Evolutionary conservation across 768 basidiomycete species (phyloP).

Genomic region (Rhodotorula sphaerocarpa): DNA sequence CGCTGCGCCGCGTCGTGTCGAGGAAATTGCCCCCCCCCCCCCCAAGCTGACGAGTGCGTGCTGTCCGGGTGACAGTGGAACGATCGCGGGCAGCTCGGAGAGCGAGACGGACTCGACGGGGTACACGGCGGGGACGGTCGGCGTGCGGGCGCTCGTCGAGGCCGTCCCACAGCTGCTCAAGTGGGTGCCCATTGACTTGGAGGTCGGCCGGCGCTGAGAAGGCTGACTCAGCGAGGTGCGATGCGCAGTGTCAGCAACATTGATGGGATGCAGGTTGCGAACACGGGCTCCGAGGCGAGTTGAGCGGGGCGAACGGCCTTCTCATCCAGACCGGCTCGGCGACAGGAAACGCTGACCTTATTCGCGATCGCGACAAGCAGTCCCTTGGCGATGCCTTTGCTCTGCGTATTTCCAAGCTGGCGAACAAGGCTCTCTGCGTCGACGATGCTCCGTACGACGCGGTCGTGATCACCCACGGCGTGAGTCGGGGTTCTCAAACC

Average conservation of each 20-base stretch:
- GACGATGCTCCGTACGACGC: constrained; percentile 37
- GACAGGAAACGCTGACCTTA: no score
- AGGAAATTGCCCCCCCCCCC: no score
- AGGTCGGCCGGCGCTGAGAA: no score
- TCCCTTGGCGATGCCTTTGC: constrained; percentile 12
- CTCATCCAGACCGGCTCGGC: no score
- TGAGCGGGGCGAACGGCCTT: no score
- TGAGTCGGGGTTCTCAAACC: no score
- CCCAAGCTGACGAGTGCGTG: background rate
- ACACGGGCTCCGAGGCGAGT: constrained; percentile 22
- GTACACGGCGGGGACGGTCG: constrained; percentile 3
- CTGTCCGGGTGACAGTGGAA: background rate
- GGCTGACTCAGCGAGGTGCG: background rate
- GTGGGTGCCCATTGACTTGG: background rate
- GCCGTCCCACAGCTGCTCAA: constrained; percentile 8
- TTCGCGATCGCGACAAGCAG: constrained; percentile 1
- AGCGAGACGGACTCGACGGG: constrained; percentile 1
- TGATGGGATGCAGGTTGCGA: constrained; percentile 32
- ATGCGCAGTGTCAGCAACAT: constrained; percentile 27
- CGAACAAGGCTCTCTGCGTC: constrained; percentile 38
- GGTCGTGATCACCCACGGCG: constrained; percentile 18
- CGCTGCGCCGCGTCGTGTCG: no score
- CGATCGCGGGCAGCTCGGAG: background rate
- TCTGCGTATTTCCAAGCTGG: constrained; percentile 20
- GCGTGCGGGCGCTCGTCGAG: background rate